Evolutionary conservation across 1,284 basidiomycete species (phyloP).

Genomic region (Stereum hirsutum): DNA sequence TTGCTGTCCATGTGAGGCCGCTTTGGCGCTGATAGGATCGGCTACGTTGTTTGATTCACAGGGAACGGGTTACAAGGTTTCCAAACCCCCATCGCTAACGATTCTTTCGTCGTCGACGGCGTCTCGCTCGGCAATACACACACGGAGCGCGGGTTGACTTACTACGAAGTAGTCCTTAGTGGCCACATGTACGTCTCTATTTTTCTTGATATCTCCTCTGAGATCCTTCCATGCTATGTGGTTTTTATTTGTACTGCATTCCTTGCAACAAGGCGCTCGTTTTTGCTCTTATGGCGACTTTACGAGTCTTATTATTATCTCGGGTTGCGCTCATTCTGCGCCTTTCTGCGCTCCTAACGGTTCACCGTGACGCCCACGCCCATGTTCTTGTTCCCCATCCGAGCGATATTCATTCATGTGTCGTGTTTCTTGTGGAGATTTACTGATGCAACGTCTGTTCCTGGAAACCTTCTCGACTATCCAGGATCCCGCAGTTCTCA

Average conservation of each 20-base stretch:
- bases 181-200: slow-evolving; percentile 56
- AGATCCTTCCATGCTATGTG: neutral
- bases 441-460: neutral
- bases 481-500: slow-evolving; percentile 57
- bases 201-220: neutral
- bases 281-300: too few relatives aligned
- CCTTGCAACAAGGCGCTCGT: too few relatives aligned
- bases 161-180: slow-evolving; percentile 52
- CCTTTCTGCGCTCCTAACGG: too few relatives aligned
- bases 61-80: slow-evolving; percentile 66
- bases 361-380: too few relatives aligned
- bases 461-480: neutral
- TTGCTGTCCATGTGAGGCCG: slow-evolving; percentile 8
- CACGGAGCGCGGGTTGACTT: slow-evolving; percentile 58
- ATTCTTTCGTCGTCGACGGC: slow-evolving; percentile 62
- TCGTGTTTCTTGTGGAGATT: too few relatives aligned
- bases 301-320: neutral
- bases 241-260: neutral
- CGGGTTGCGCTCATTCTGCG: neutral
- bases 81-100: slow-evolving; percentile 52
- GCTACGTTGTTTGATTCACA: slow-evolving; percentile 18
- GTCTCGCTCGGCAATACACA: slow-evolving; percentile 55
- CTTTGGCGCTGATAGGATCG: neutral
- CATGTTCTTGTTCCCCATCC: too few relatives aligned
- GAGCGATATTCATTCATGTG: too few relatives aligned